Percentiles rank a stretch among this genome's conserved stretches.
These are phyloP conservation scores for Taphrina flavorubra DNA, from an alignment of 1,139 yeast species.

Conservation along the genomic window DNA sequence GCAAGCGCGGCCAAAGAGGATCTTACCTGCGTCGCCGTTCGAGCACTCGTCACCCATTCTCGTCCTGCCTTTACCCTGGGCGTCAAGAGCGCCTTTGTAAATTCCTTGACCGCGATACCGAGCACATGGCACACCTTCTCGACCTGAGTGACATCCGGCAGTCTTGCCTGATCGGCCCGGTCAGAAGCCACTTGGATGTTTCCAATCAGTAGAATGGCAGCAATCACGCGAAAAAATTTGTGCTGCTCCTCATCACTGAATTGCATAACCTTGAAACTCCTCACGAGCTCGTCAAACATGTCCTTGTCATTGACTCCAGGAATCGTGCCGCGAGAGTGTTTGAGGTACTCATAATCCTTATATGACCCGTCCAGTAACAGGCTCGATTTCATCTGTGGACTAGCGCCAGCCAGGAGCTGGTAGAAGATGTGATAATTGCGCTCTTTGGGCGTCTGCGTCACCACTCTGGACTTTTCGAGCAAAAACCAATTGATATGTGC, in stretches of 20 bases:
- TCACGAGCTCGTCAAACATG: constrained; percentile 65
- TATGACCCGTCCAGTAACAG: constrained; percentile 58
- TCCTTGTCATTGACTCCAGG: constrained; percentile 75
- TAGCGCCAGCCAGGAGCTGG: constrained; percentile 76
- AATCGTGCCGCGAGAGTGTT: constrained; percentile 61
- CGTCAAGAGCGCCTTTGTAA: constrained; percentile 65
- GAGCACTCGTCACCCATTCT: constrained; percentile 81
- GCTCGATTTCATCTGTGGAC: constrained; percentile 57
- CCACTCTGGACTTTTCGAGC: constrained; percentile 90
- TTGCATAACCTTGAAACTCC: constrained; percentile 78
- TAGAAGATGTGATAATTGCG: constrained; percentile 93
- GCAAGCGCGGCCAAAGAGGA: constrained; percentile 86
- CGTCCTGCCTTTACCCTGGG: constrained; percentile 93
- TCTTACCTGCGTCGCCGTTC: constrained; percentile 79
- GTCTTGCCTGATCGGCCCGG: constrained; percentile 72
- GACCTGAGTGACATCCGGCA: constrained; percentile 62
- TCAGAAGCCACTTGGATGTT: constrained; percentile 75
- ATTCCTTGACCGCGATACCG: constrained; percentile 65
- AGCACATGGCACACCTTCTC: constrained; percentile 65
- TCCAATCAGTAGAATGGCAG: constrained; percentile 83
- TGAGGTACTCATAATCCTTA: constrained; percentile 64
- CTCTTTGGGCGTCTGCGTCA: constrained; percentile 74
- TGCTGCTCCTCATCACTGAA: constrained; percentile 63
- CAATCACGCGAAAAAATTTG: constrained; percentile 68
- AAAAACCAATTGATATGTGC: constrained; percentile 95